Evolutionary conservation across 306 rosid species (phyloP), one percentile per base, ranked within the genome.

Genomic region (Mimosa pudica): DNA sequence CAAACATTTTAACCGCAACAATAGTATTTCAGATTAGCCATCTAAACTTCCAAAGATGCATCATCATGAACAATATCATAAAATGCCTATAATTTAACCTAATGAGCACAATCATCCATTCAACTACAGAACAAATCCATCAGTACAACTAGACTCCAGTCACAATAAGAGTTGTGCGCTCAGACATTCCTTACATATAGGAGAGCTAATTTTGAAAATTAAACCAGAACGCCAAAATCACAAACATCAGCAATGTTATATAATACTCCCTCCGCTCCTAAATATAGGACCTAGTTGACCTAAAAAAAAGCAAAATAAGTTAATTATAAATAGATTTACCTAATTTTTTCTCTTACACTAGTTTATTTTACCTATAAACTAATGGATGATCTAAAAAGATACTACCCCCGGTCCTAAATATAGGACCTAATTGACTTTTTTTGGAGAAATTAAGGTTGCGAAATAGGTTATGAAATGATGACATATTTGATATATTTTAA

Each of bases 201-300:
- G 6, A 44, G 41, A 57, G 17, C 9, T 13, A 51, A 79, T 10
- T 9, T 17, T 41, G 38, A 75, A 61, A n/a, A 70, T n/a, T 32
- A 24, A 38, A 44, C 77, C 35, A 8, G 38, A 14, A 73, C 11
- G 36, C 3, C 14, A 55, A 18, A 55, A 49, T 32, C 51, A 74
- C 68, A 57, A 42, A 24, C 46, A 48, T 73, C n/a, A 68, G 35
- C 12, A 30, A 38, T 38, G 70, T 12, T 44, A 82, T 58, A 49
- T 8, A 10, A 58, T 60, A 24, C 30, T 24, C 30, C 30, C 30
- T 24, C 30, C 30, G 30, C 0, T 24, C 30, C 30, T 24, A 24
- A 24, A 24, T 24, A 24, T 24, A 24, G 30, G 30, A 24, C 30
- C 30, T 24, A 24, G 30, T 24, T 24, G 30, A 24, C 30, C 30